phyloP scores from a whole-genome alignment of 768 basidiomycete species.

The Cyathus striatus region DNA sequence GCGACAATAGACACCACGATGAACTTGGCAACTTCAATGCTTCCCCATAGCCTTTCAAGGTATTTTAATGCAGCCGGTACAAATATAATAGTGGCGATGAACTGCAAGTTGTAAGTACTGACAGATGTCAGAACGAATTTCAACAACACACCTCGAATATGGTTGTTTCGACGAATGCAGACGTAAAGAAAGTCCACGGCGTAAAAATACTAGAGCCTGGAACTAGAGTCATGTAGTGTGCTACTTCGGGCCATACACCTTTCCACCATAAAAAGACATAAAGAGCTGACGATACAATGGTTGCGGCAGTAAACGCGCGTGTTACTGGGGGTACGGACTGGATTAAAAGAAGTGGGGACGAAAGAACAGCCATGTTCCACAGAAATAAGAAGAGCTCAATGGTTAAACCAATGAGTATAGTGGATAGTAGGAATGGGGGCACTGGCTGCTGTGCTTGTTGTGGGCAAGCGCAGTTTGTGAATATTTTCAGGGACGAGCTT shows the following conservation, averaged over 20 bases:
- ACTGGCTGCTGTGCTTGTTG: too few relatives aligned
- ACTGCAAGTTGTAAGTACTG: constrained; percentile 37
- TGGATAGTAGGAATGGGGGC: too few relatives aligned
- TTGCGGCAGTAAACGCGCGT: constrained; percentile 62
- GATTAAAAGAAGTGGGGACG: constrained; percentile 64
- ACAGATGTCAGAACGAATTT: not conserved
- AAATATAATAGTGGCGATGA: constrained; percentile 68
- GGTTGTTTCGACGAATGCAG: constrained; percentile 80
- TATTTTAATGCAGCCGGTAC: constrained; percentile 85
- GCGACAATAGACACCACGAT: constrained; percentile 70
- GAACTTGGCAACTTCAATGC: constrained; percentile 81
- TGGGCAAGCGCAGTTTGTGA: not conserved
- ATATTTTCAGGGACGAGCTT: constrained; percentile 10
- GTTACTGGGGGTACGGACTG: constrained; percentile 77
- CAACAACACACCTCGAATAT: constrained; percentile 68
- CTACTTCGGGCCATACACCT: constrained; percentile 28
- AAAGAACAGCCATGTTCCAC: constrained; percentile 64
- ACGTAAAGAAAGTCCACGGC: constrained; percentile 94
- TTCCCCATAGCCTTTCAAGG: constrained; percentile 93
- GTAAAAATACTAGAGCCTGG: constrained; percentile 79
- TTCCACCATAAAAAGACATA: constrained; percentile 66
- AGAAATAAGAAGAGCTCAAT: not conserved
- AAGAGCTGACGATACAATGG: constrained; percentile 49
- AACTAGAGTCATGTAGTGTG: constrained; percentile 71
- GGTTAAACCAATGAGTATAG: too few relatives aligned